A percentile compares a stretch with the other conserved stretches of the same genome.
phyloP scores from a whole-genome alignment of 805 yeast species.

The Pichia heedii region DNA sequence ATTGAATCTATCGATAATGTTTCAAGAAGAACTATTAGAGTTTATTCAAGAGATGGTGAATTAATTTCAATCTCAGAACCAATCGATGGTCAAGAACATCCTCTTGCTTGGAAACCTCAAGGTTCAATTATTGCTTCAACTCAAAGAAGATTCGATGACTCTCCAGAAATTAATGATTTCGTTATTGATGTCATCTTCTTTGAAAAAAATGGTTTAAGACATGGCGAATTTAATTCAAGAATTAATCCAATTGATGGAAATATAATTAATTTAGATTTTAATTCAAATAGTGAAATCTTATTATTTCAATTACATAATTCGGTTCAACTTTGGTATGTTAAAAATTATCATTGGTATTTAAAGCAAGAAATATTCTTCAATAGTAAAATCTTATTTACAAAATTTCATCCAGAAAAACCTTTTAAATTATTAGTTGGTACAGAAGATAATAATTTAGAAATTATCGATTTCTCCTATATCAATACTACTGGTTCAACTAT shows the following conservation, averaged over 20 bases:
- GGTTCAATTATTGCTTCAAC: conserved; percentile 81
- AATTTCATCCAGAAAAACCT: conserved; percentile 90
- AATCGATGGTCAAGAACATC: conserved; percentile 68
- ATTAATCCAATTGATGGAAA: conserved; percentile 38
- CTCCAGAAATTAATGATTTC: conserved; percentile 34
- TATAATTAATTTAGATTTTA: conserved; percentile 62
- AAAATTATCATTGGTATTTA: conserved; percentile 92
- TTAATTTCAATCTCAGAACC: conserved; percentile 84
- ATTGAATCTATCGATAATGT: conserved; percentile 36
- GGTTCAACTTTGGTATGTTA: conserved; percentile 84
- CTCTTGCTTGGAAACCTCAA: conserved; percentile 81
- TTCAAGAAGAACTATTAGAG: conserved; percentile 70
- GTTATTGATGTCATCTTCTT: conserved; percentile 60
- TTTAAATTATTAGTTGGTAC: conserved; percentile 63
- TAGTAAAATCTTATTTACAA: conserved; percentile 33
- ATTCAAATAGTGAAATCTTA: conserved; percentile 66
- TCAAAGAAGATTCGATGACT: conserved; percentile 47
- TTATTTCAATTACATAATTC: conserved; percentile 54
- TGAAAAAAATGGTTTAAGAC: conserved; percentile 88
- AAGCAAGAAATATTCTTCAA: conserved; percentile 59
- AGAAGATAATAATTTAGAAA: conserved; percentile 36
- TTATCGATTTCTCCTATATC: conserved; percentile 58
- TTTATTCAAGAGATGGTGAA: conserved; percentile 71
- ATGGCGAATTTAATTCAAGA: conserved; percentile 73
- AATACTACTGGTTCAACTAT: conserved; percentile 60